Evolutionary conservation across 1,284 basidiomycete species (phyloP).

Genomic region (Lignosus rhinocerotis): DNA sequence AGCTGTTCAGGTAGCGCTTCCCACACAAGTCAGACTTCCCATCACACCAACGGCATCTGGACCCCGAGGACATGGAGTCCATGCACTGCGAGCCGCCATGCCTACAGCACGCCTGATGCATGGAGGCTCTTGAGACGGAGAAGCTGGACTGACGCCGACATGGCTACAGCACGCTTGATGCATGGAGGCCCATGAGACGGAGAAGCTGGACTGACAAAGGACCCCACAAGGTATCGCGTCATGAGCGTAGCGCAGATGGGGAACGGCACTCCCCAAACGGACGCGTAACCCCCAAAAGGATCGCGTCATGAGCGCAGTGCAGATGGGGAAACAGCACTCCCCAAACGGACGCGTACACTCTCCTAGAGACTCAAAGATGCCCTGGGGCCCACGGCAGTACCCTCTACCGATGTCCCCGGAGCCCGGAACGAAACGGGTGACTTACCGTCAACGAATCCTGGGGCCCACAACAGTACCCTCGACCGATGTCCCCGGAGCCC

Average conservation of each 20-base stretch:
- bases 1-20: conserved; percentile 73
- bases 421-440: conserved; percentile 6
- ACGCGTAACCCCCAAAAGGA: no score
- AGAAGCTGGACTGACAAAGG: no score
- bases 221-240: no score
- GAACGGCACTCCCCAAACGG: no score
- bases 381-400: background rate
- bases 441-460: conserved; percentile 93
- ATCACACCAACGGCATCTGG: background rate
- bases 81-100: background rate
- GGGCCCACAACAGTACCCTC: background rate
- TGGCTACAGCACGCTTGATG: background rate
- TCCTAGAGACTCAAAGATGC: no score
- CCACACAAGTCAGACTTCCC: conserved; percentile 6
- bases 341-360: no score
- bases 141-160: no score
- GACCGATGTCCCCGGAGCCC: conserved; percentile 3
- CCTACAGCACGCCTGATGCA: background rate
- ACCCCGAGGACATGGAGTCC: conserved; percentile 3
- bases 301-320: no score
- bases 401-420: conserved; percentile 3
- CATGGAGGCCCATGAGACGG: no score
- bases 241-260: no score
- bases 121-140: no score
- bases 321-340: no score